Evolutionary conservation across 768 basidiomycete species (phyloP), one percentile per base, ranked within the genome.

Genomic region (Exidia glandulosa): DNA sequence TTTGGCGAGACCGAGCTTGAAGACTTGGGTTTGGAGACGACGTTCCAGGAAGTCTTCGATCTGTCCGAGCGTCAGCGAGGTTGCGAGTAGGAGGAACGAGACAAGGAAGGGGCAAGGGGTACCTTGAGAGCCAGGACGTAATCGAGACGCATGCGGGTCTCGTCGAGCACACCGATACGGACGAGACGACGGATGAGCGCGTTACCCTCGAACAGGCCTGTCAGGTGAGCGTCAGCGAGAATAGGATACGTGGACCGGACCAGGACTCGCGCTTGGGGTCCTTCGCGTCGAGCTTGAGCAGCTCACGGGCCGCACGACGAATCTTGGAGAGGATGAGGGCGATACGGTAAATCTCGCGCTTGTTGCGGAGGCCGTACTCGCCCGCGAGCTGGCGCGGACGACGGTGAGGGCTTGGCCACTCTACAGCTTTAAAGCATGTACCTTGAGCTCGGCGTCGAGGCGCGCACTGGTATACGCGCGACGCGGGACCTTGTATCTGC

Each of bases 11-110:
- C 94, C 94, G 66, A 82, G 85, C 84, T 98, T 98, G 89, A 98
- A 99, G 69, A 99, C 96, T 80, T 98, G 96, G 41, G 96, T 99
- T 79, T 99, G 96, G 72, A 99, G 78, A 68, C 96, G 80, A 69
- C 96, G 84, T 82, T 99, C 96, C 88, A 99, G 88, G 88, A 99
- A 99, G 78, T 99, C 96, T 76, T 99, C 96, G 68, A 97, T 86
- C 81, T 37, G 36, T 37, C 10, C 36, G 36, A 37, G 19, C 10
- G 36, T 37, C 36, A 37, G 36, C 36, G 10, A 37, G 19, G 9
- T 9, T 37, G 10, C 19, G 36, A 19, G 9, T 10, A 10, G 9
- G 9, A 37, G 9, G 19, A 9, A 10, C 19, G 9, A 37, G 19
- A 19, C 19, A 37, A 37, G 9, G 10, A 37, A 37, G 36, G 9